Evolutionary conservation across 176 grass and related monocot genomes (phyloP), one percentile per base, ranked within the genome.

Genomic region (Melocanna baccifera): DNA sequence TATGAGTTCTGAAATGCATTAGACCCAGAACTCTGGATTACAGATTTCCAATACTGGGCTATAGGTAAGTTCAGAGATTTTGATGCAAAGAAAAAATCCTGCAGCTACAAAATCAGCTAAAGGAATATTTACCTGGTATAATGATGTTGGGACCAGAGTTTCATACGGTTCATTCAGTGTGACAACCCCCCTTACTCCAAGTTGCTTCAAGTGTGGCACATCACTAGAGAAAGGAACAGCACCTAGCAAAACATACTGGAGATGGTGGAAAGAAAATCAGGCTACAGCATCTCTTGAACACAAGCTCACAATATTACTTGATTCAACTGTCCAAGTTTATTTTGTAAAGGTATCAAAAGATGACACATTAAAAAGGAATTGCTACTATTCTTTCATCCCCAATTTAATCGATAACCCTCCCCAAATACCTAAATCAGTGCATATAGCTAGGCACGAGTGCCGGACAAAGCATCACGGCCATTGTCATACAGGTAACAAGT

Each of bases 81-180:
- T 69, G 22, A 76, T 62, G 9, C 32, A 69, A 32, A 29, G 5
- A 80, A 41, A 19, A 18, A 82, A 36, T 40, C 13, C 36, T 18
- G 36, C 34, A 87, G 40, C 5, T 61, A 72, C 23, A 84, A 78
- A 56, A 69, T 57, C 18, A 79, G 29, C 62, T 76, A 43, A 72
- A 75, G 42, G 59, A 53, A 50, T 75, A 26, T 62, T 66, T 87
- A 85, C 91, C 88, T 88, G 69, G 76, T 96, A 96, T 76, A 96
- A 85, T 36, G 80, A 90, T 85, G 91, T 91, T 43, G 88, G 86
- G 79, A 96, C 91, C 83, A 96, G 77, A 66, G 93, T 96, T 67
- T 96, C 93, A 14, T 96, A 96, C 5, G 91, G 71, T 75, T 96
- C 93, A 40, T 96, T 96, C 11, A 96, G 81, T 7, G 93, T 96